Percentiles rank a stretch among this genome's conserved stretches.
Conservation (phyloP, 495 filamentous ascomycete genomes). For the Astrothelium macrocarpum region DNA sequence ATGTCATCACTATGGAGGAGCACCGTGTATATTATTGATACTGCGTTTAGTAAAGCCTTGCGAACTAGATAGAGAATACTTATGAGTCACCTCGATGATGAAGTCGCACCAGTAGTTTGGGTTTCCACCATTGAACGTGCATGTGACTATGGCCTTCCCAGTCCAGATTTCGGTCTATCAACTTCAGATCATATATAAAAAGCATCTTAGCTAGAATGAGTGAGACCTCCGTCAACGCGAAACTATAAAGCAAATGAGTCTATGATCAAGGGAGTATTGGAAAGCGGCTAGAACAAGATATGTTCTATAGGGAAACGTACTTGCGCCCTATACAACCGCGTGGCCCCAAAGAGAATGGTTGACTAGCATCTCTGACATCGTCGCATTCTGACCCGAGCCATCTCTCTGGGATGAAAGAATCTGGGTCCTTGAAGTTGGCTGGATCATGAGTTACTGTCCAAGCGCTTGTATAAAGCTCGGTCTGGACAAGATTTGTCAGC, state of each 20-base stretch:
- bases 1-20: neutral
- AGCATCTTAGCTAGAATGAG: neutral
- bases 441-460: neutral
- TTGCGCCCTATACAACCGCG: slow-evolving; percentile 24
- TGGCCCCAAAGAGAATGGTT: slow-evolving; percentile 26
- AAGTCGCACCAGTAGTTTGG: too few relatives aligned
- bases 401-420: slow-evolving; percentile 26
- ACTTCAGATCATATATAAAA: neutral
- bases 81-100: too few relatives aligned
- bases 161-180: neutral
- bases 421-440: slow-evolving; percentile 20
- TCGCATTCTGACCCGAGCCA: slow-evolving; percentile 19
- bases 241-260: too few relatives aligned
- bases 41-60: too few relatives aligned
- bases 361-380: slow-evolving; percentile 24
- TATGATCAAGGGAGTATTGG: too few relatives aligned
- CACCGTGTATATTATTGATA: neutral
- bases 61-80: too few relatives aligned
- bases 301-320: too few relatives aligned
- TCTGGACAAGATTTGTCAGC: too few relatives aligned
- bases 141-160: neutral
- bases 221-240: neutral
- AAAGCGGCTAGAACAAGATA: too few relatives aligned
- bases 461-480: neutral
- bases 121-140: neutral